Percentiles rank a stretch among this genome's conserved stretches.
phyloP scores from a whole-genome alignment of 2,329 filamentous ascomycete genomes.

The Calonectria multiphialidica region DNA sequence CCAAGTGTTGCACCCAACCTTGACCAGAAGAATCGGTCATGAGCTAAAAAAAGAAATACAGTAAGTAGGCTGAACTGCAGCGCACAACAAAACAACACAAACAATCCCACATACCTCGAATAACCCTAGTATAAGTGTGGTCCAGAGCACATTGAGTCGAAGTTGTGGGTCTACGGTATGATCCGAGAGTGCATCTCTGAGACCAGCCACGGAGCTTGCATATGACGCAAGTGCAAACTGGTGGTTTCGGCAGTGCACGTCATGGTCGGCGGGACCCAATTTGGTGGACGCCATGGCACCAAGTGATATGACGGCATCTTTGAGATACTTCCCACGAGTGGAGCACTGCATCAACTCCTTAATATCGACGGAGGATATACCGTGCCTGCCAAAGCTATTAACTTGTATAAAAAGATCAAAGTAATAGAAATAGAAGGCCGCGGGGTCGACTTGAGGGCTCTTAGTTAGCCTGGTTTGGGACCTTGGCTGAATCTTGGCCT shows the following conservation, averaged over 20 bases:
- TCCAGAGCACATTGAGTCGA: constrained; percentile 45
- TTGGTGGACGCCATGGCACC: constrained; percentile 48
- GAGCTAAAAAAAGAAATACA: constrained; percentile 34
- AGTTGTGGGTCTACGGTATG: neutral
- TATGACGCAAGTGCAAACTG: constrained; percentile 41
- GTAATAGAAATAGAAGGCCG: constrained; percentile 40
- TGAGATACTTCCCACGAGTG: constrained; percentile 29
- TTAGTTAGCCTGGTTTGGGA: neutral
- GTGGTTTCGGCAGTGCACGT: neutral
- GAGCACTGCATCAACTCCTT: constrained; percentile 35
- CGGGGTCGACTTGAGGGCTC: constrained; percentile 26
- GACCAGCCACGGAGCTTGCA: constrained; percentile 38
- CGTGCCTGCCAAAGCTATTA: constrained; percentile 44
- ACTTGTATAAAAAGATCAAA: constrained; percentile 45
- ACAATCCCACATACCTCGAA: constrained; percentile 45
- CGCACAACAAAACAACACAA: neutral
- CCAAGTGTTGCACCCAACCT: constrained; percentile 50
- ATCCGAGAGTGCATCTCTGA: constrained; percentile 34
- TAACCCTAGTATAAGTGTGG: constrained; percentile 48
- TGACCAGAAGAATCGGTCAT: constrained; percentile 47
- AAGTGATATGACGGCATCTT: constrained; percentile 45
- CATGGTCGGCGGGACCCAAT: constrained; percentile 4
- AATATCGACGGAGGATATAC: constrained; percentile 29
- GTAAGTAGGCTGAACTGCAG: neutral
- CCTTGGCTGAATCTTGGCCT: neutral